These are phyloP conservation scores for Rhododendron mucronatum DNA, from an alignment of 148 eudicot genomes.

Conservation along the genomic window DNA sequence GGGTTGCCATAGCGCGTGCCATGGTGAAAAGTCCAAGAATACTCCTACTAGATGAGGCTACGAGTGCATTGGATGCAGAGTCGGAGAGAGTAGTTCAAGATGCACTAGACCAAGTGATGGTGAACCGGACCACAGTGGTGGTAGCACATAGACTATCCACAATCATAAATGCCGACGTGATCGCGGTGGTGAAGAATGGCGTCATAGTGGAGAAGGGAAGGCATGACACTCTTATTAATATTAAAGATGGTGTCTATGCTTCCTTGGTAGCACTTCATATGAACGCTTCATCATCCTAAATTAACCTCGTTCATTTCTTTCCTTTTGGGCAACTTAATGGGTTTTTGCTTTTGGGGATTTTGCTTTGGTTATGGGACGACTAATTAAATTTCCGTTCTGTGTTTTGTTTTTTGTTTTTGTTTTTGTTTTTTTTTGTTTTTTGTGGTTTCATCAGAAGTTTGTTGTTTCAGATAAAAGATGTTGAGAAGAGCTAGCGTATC, in stretches of 20 bases:
- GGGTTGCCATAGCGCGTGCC: slow-evolving; percentile 79
- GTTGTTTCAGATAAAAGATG: background rate
- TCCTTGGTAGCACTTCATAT: slow-evolving; percentile 29
- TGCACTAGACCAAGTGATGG: slow-evolving; percentile 59
- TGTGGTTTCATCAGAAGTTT: background rate
- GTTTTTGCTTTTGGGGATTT: background rate
- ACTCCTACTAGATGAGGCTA: slow-evolving; percentile 69
- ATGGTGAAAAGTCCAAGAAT: slow-evolving; percentile 59
- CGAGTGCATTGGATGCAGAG: slow-evolving; percentile 75
- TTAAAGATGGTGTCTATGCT: slow-evolving; percentile 54
- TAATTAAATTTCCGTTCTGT: background rate
- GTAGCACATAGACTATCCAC: slow-evolving; percentile 73
- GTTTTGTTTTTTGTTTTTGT: too few relatives aligned
- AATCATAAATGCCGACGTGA: slow-evolving; percentile 52
- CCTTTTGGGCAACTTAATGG: too few relatives aligned
- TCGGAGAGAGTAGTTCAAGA: slow-evolving; percentile 71
- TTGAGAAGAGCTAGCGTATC: too few relatives aligned
- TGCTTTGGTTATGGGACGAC: background rate
- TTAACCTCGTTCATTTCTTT: too few relatives aligned
- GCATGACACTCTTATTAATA: slow-evolving; percentile 47
- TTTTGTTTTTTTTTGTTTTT: too few relatives aligned
- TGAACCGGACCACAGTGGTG: slow-evolving; percentile 60
- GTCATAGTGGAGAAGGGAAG: slow-evolving; percentile 67
- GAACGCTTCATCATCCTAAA: too few relatives aligned
- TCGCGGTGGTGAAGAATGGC: slow-evolving; percentile 63